These are phyloP conservation scores for Globisporangium abappressorium DNA, from an alignment of 352 stramenopile genomes.

Conservation along the genomic window DNA sequence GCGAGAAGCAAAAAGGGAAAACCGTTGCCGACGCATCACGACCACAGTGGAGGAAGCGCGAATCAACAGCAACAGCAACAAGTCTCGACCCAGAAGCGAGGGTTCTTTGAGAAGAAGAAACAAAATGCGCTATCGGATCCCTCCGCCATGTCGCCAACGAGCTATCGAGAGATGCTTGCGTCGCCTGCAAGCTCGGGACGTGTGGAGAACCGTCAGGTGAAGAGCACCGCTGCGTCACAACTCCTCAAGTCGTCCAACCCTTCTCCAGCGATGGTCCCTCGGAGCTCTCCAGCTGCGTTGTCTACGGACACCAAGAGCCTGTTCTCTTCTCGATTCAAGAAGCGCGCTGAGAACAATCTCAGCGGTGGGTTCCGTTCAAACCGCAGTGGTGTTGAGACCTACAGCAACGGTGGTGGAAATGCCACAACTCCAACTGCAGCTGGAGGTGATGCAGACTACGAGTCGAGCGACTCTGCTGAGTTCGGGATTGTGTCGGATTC, in stretches of 20 bases:
- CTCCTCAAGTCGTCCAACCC: background rate
- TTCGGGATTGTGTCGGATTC: slow-evolving; percentile 11
- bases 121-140: background rate
- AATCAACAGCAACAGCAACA: slow-evolving; percentile 20
- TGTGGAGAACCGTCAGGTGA: background rate
- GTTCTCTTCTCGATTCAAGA: slow-evolving; percentile 1
- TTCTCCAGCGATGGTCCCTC: background rate
- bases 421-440: background rate
- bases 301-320: slow-evolving; percentile 1
- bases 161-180: slow-evolving; percentile 9
- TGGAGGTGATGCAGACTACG: slow-evolving; percentile 12
- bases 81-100: slow-evolving; percentile 18
- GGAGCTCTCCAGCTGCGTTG: slow-evolving; percentile 1
- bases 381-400: background rate
- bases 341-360: slow-evolving; percentile 1
- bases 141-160: slow-evolving; percentile 9
- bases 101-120: slow-evolving; percentile 19
- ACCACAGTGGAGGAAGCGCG: background rate
- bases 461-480: slow-evolving; percentile 20
- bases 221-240: background rate
- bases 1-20: slow-evolving; percentile 21
- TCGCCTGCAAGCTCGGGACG: slow-evolving; percentile 10
- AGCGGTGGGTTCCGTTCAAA: background rate
- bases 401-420: background rate
- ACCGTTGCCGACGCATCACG: background rate